Conservation (phyloP, 2,329 filamentous ascomycete species). For the Orbilia javanica region DNA sequence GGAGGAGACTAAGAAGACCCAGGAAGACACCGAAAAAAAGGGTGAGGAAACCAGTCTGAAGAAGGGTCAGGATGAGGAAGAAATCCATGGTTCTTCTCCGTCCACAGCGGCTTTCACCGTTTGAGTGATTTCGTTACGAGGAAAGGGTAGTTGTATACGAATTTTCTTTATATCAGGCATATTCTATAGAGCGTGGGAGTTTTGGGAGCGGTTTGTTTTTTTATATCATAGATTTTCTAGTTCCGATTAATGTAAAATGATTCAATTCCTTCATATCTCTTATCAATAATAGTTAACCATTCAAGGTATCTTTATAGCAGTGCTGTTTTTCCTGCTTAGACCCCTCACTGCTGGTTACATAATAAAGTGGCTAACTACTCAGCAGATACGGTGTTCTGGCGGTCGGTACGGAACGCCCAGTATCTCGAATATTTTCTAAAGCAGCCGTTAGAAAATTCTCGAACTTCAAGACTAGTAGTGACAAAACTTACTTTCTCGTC, state of each 20-base stretch:
- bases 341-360: not conserved
- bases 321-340: constrained; percentile 1
- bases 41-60: not conserved
- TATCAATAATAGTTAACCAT: not conserved
- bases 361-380: constrained; percentile 60
- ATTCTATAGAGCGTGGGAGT: constrained; percentile 17
- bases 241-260: not conserved
- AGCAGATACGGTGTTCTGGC: constrained; percentile 81
- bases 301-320: not conserved
- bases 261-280: not conserved
- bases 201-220: not conserved
- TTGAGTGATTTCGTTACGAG: not conserved
- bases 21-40: not conserved
- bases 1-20: not conserved
- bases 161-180: not conserved
- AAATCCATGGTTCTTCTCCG: not conserved
- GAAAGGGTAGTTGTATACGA: not conserved
- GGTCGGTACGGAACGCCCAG: constrained; percentile 87
- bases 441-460: not conserved
- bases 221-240: not conserved
- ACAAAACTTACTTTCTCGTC: constrained; percentile 71
- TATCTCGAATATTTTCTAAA: constrained; percentile 78
- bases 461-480: not conserved
- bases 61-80: too few species aligned
- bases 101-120: not conserved